Evolutionary conservation across 2,329 filamentous ascomycete species (phyloP).

Genomic region (Ascochyta fabae): DNA sequence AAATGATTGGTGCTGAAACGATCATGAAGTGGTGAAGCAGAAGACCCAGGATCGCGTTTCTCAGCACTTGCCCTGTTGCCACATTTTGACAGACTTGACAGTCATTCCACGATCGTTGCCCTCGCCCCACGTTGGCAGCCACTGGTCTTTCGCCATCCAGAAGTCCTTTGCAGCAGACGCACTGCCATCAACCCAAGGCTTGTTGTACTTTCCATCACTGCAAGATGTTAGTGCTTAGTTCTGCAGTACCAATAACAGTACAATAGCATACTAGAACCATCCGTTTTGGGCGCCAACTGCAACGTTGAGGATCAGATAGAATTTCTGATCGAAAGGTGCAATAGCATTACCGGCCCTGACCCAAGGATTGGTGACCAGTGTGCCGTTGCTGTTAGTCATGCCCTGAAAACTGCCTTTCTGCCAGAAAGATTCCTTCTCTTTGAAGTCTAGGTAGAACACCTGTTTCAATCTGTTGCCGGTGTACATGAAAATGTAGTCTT

Average conservation of each 20-base stretch:
- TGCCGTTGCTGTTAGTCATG: constrained; percentile 66
- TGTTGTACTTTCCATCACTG: constrained; percentile 62
- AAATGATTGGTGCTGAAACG: too few species aligned
- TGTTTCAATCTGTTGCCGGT: constrained; percentile 79
- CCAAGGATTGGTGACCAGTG: constrained; percentile 68
- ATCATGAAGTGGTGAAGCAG: too few species aligned
- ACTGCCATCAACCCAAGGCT: constrained; percentile 68
- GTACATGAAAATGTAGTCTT: constrained; percentile 86
- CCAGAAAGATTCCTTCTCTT: constrained; percentile 63
- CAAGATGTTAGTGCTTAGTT: constrained; percentile 38
- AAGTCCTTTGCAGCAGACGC: constrained; percentile 32
- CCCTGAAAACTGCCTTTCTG: constrained; percentile 70
- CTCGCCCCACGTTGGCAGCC: constrained; percentile 73
- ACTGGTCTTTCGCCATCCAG: constrained; percentile 54
- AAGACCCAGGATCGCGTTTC: not conserved
- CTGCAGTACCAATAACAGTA: not conserved
- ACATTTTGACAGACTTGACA: constrained; percentile 68
- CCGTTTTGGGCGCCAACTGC: constrained; percentile 80
- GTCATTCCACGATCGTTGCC: constrained; percentile 64
- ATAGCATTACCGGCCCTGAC: constrained; percentile 63
- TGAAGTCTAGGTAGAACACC: constrained; percentile 76
- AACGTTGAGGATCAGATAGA: constrained; percentile 77
- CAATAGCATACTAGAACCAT: constrained; percentile 70
- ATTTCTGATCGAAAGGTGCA: constrained; percentile 76
- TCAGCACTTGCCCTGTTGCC: constrained; percentile 47